Base-by-base conservation (phyloP, 805 yeast species). In the Jamesozyma jinghongensis region DNA sequence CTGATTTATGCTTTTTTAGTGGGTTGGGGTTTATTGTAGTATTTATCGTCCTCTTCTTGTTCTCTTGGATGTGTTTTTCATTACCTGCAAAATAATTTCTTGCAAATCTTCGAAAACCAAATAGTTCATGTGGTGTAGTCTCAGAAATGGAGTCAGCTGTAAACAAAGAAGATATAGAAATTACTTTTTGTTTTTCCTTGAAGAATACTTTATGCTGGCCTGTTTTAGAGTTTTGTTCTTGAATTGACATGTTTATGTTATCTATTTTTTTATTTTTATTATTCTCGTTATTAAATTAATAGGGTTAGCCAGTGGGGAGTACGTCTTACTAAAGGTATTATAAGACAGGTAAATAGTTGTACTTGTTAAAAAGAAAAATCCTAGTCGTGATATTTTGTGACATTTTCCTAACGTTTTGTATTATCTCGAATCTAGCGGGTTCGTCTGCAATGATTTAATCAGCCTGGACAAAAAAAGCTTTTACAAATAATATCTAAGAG, bases 21-120 rank as follows among this genome's bases (percentile, higher is more conserved):
- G 19, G 22, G 11, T 7, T 27, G 11, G 5, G 6, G 3, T 7
- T 6, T 10, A 34, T 26, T 13, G 12, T 17, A n/a, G 32, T 10
- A 13, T 29, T 28, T 6, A n/a, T 36, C 3, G 38, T 4, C 14
- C 36, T 26, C 27, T 31, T 39, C 18, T 14, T 34, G 8, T 26
- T 19, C 20, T 31, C 28, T 18, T 39, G 13, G n/a, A 5, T 30
- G 16, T 4, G 6, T 6, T 19, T 22, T 13, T 36, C 49, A 5
- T 43, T 33, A 2, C 51, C 49, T 16, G 40, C 13, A 4, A 59
- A 36, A 37, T 56, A 57, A 11, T 43, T 40, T 38, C 37, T 52
- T 1, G 62, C 61, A 36, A 57, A 43, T 38, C 53, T 46, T 36
- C 62, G 48, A 34, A 59, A 52, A 1, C 63, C 62, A 40, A 57